Conservation (phyloP, 768 basidiomycete genomes). For the Boletus rubescentipes region DNA sequence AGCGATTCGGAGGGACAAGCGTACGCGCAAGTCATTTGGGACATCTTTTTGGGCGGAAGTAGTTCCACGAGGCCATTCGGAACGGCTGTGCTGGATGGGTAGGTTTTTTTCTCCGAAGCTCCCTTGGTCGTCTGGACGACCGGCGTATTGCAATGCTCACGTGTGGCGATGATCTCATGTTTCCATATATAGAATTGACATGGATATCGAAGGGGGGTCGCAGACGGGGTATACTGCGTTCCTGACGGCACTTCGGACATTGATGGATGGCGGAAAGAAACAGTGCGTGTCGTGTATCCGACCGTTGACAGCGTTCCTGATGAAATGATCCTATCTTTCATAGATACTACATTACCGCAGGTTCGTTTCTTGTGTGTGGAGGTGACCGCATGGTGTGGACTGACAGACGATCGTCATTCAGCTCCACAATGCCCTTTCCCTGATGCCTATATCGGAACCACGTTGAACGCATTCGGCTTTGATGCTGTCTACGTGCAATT, state of each 20-base stretch:
- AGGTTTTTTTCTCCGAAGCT: background rate
- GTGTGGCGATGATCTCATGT: background rate
- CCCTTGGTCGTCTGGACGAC: slow-evolving; percentile 8
- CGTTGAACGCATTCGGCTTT: slow-evolving; percentile 42
- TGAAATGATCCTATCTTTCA: background rate
- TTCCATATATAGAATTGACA: slow-evolving; percentile 34
- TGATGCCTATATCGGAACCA: slow-evolving; percentile 43
- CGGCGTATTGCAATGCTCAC: background rate
- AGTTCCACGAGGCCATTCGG: slow-evolving; percentile 70
- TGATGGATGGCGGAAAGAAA: slow-evolving; percentile 31
- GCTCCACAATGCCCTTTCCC: slow-evolving; percentile 49
- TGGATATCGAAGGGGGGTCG: slow-evolving; percentile 49
- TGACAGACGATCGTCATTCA: background rate
- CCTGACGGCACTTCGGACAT: slow-evolving; percentile 22
- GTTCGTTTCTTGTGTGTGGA: slow-evolving; percentile 12
- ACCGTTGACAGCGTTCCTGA: background rate
- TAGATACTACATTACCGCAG: slow-evolving; percentile 47
- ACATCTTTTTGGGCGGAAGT: slow-evolving; percentile 62
- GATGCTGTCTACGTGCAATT: slow-evolving; percentile 55
- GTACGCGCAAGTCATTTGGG: slow-evolving; percentile 70
- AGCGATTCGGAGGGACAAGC: slow-evolving; percentile 54
- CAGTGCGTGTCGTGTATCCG: slow-evolving; percentile 18
- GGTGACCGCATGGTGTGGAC: background rate
- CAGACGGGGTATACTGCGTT: slow-evolving; percentile 32
- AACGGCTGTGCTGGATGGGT: slow-evolving; percentile 71